Conservation (phyloP, 495 filamentous ascomycete species). For the Neurospora sp. region DNA sequence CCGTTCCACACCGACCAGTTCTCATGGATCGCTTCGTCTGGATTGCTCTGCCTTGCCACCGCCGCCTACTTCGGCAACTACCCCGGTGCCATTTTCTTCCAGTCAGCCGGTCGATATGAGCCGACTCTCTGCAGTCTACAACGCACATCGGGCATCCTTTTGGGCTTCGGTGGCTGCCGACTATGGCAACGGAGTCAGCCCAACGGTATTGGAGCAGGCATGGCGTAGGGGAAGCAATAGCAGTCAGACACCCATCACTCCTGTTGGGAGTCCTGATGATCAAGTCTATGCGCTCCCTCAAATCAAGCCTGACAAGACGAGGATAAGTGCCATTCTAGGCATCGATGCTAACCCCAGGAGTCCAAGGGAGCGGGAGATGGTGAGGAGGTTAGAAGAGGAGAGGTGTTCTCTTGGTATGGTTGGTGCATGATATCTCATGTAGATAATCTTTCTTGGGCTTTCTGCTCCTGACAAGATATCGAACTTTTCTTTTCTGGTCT, state of each 20-base stretch:
- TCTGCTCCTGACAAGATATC: background rate
- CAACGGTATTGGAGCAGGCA: slow-evolving; percentile 55
- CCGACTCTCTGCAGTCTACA: slow-evolving; percentile 59
- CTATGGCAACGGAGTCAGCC: slow-evolving; percentile 55
- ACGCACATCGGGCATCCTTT: slow-evolving; percentile 57
- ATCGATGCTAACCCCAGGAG: slow-evolving; percentile 43
- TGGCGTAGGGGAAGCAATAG: slow-evolving; percentile 43
- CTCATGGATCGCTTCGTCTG: slow-evolving; percentile 34
- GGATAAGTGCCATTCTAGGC: slow-evolving; percentile 45
- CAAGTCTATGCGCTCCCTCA: slow-evolving; percentile 21
- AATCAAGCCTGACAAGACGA: slow-evolving; percentile 34
- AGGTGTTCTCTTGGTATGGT: slow-evolving; percentile 14
- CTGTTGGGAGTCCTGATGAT: slow-evolving; percentile 34
- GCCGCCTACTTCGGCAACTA: slow-evolving; percentile 21
- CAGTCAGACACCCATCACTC: slow-evolving; percentile 35
- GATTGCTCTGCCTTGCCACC: slow-evolving; percentile 38
- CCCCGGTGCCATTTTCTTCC: slow-evolving; percentile 10
- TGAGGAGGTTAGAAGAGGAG: slow-evolving; percentile 41
- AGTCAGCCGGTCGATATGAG: slow-evolving; percentile 50
- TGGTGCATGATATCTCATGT: slow-evolving; percentile 9
- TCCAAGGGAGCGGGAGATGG: slow-evolving; percentile 43
- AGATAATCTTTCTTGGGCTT: background rate
- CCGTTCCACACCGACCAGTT: slow-evolving; percentile 19
- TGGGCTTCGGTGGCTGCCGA: slow-evolving; percentile 62
- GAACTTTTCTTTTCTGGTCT: background rate